Conservation (phyloP, 2,329 filamentous ascomycete species). For the Colletotrichum lini region DNA sequence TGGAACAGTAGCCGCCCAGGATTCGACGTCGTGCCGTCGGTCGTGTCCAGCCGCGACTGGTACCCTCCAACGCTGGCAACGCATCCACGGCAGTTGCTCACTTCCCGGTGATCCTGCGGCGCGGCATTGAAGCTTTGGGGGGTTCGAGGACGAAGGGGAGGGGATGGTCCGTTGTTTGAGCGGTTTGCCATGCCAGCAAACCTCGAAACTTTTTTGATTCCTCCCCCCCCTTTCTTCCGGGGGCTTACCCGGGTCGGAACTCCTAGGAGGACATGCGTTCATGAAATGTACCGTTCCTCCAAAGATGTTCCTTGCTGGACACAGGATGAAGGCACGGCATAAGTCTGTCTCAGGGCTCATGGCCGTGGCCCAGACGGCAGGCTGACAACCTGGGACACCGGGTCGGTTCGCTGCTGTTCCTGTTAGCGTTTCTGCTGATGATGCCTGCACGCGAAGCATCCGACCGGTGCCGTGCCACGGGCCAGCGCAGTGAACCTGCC, state of each 20-base stretch:
- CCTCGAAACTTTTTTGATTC: neutral
- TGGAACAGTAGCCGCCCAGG: constrained; percentile 28
- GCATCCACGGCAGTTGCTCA: constrained; percentile 18
- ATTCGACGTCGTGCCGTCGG: constrained; percentile 31
- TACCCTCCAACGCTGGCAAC: neutral
- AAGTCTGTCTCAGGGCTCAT: constrained; percentile 11
- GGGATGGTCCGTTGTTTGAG: constrained; percentile 4
- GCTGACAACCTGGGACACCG: constrained; percentile 8
- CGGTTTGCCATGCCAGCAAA: constrained; percentile 3
- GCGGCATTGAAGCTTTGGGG: neutral
- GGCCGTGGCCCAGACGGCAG: neutral
- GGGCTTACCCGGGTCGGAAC: constrained; percentile 21
- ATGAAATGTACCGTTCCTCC: neutral
- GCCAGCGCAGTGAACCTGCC: constrained; percentile 24
- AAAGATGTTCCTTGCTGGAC: neutral
- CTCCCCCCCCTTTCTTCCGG: too few species aligned
- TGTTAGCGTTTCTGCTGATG: constrained; percentile 39
- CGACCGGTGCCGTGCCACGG: constrained; percentile 30
- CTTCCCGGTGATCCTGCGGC: neutral
- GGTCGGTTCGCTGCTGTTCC: constrained; percentile 22
- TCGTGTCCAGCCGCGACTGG: constrained; percentile 36
- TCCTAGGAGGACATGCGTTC: neutral
- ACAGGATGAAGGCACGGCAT: constrained; percentile 17
- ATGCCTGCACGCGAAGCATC: constrained; percentile 11
- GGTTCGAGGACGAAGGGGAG: neutral